Conservation (phyloP, 306 rosid species). For the Abrus pulchellus region DNA sequence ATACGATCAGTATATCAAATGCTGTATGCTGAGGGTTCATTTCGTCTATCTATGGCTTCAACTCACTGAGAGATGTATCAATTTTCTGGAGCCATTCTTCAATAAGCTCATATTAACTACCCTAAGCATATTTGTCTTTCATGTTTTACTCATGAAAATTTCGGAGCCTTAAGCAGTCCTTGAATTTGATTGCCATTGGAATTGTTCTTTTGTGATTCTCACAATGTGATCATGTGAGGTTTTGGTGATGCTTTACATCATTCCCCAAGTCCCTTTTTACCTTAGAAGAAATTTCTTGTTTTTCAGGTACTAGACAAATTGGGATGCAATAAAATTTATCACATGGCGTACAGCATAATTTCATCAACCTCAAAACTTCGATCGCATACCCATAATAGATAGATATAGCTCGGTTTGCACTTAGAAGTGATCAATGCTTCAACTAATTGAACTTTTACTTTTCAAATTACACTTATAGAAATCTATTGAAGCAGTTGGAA, state of each 20-base stretch:
- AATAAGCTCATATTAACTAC: not conserved
- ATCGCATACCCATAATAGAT: not conserved
- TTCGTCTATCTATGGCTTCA: constrained; percentile 55
- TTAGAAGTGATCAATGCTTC: constrained; percentile 27
- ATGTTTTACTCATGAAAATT: constrained; percentile 35
- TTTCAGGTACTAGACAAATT: not conserved
- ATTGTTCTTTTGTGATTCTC: not conserved
- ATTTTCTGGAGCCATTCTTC: constrained; percentile 24
- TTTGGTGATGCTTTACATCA: constrained; percentile 5
- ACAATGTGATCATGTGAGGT: not conserved
- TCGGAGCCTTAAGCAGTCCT: not conserved
- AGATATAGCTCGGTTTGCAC: not conserved
- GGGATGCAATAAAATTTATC: not conserved
- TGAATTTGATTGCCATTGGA: constrained; percentile 15
- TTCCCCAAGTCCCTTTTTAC: not conserved
- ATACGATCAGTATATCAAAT: constrained; percentile 76
- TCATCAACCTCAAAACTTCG: not conserved
- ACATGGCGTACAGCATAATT: not conserved
- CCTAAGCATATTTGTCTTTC: constrained; percentile 15
- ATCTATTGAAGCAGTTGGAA: constrained; percentile 7
- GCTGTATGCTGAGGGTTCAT: constrained; percentile 76
- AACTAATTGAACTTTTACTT: not conserved
- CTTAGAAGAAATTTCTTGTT: not conserved
- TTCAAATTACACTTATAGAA: not conserved
- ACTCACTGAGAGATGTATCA: constrained; percentile 33